Conservation (phyloP, 495 filamentous ascomycete genomes). For the Terfezia claveryi region DNA sequence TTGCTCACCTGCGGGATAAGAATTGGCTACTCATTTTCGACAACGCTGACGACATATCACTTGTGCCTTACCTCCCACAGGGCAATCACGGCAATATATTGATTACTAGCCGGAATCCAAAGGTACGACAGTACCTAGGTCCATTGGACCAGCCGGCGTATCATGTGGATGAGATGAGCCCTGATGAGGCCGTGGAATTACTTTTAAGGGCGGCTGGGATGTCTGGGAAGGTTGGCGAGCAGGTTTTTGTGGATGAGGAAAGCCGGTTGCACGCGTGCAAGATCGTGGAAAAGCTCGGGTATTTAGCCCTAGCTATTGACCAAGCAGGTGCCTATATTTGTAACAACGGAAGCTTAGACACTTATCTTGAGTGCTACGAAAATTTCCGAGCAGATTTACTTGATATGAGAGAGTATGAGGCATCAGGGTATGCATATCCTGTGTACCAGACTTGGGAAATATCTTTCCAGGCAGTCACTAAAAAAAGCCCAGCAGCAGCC, state of each 20-base stretch:
- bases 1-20: background rate
- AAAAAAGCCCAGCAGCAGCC: background rate
- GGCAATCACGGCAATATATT: conserved; percentile 20
- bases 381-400: background rate
- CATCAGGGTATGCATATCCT: background rate
- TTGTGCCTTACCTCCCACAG: conserved; percentile 14
- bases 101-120: conserved; percentile 22
- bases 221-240: background rate
- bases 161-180: background rate
- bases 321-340: conserved; percentile 9
- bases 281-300: conserved; percentile 1
- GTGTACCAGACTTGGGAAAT: conserved; percentile 7
- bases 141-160: background rate
- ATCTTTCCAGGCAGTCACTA: conserved; percentile 1
- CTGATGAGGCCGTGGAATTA: background rate
- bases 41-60: background rate
- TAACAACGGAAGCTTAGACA: background rate
- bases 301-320: conserved; percentile 5
- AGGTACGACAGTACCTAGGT: background rate
- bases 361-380: background rate
- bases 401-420: background rate
- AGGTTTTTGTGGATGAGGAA: background rate
- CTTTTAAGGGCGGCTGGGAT: background rate
- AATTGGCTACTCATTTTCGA: background rate
- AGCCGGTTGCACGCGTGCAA: background rate